Conservation (phyloP, 495 filamentous ascomycete genomes). For the Penicillium simplicissimum region DNA sequence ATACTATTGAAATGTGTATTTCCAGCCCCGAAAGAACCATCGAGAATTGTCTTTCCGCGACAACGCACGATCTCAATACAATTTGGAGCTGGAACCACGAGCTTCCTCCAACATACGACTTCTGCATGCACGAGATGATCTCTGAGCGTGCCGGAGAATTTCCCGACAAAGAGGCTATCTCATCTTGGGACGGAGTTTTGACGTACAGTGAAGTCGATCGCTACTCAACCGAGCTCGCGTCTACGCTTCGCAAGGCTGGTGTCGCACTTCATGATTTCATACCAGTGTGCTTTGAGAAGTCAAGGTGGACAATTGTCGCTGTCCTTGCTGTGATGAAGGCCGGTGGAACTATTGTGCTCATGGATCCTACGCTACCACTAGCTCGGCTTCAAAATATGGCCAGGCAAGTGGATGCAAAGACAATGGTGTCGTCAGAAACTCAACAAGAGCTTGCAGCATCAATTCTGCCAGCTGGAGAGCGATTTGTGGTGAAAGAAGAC, state of each 20-base stretch:
- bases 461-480: slow-evolving; percentile 31
- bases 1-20: slow-evolving; percentile 34
- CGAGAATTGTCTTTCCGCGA: slow-evolving; percentile 29
- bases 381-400: slow-evolving; percentile 43
- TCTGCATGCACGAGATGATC: slow-evolving; percentile 52
- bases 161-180: slow-evolving; percentile 41
- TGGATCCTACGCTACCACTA: slow-evolving; percentile 41
- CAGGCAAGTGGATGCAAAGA: slow-evolving; percentile 33
- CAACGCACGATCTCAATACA: slow-evolving; percentile 29
- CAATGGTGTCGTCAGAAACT: slow-evolving; percentile 34
- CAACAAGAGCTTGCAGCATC: slow-evolving; percentile 27
- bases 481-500: slow-evolving; percentile 31
- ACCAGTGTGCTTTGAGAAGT: slow-evolving; percentile 52
- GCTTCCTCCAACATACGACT: slow-evolving; percentile 32
- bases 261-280: slow-evolving; percentile 37
- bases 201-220: slow-evolving; percentile 47
- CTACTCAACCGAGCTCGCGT: slow-evolving; percentile 36
- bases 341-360: slow-evolving; percentile 40
- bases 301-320: slow-evolving; percentile 47
- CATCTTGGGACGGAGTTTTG: slow-evolving; percentile 50
- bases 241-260: slow-evolving; percentile 27
- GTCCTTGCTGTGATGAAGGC: slow-evolving; percentile 47
- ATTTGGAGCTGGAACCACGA: slow-evolving; percentile 39
- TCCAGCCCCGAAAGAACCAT: slow-evolving; percentile 23
- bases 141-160: slow-evolving; percentile 31